phyloP scores from a whole-genome alignment of 83 land plant species.

The Isoetes engelmannii region DNA sequence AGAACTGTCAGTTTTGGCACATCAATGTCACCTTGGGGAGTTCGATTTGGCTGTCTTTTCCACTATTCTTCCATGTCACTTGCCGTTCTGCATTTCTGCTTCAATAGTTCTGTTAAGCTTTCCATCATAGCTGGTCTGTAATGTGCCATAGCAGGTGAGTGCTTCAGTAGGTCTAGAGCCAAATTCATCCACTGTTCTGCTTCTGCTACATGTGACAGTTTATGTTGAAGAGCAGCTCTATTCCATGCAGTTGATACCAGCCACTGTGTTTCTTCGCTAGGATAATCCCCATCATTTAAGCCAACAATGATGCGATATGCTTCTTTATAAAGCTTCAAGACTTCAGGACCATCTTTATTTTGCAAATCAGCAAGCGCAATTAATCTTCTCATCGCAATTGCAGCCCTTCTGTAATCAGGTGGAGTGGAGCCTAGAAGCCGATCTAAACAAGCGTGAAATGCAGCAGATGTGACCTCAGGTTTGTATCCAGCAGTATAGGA shows the following conservation, averaged over 20 bases:
- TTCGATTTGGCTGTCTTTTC: no score
- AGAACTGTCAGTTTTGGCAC: no score
- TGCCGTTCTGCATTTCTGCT: no score
- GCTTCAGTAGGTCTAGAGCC: slow-evolving; percentile 62
- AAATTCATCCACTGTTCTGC: slow-evolving; percentile 77
- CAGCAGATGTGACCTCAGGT: slow-evolving; percentile 50
- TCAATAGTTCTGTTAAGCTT: slow-evolving; percentile 22
- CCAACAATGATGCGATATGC: slow-evolving; percentile 73
- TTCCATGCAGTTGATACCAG: slow-evolving; percentile 88
- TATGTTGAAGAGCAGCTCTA: slow-evolving; percentile 48
- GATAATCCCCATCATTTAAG: slow-evolving; percentile 59
- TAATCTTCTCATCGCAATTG: slow-evolving; percentile 49
- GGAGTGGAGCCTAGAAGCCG: slow-evolving; percentile 45
- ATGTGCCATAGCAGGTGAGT: slow-evolving; percentile 41
- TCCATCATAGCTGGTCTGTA: slow-evolving; percentile 38
- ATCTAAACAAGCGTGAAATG: slow-evolving; percentile 56
- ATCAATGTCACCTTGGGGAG: no score
- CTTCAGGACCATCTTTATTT: slow-evolving; percentile 41
- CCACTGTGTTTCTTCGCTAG: slow-evolving; percentile 86
- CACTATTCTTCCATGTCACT: no score
- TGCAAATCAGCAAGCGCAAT: slow-evolving; percentile 33
- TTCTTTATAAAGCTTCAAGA: slow-evolving; percentile 51
- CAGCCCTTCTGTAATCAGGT: slow-evolving; percentile 59
- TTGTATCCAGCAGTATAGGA: slow-evolving; percentile 45
- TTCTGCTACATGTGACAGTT: slow-evolving; percentile 35